These are phyloP conservation scores for Cucurbita maxima DNA, from an alignment of 306 rosid genomes.

Conservation along the genomic window DNA sequence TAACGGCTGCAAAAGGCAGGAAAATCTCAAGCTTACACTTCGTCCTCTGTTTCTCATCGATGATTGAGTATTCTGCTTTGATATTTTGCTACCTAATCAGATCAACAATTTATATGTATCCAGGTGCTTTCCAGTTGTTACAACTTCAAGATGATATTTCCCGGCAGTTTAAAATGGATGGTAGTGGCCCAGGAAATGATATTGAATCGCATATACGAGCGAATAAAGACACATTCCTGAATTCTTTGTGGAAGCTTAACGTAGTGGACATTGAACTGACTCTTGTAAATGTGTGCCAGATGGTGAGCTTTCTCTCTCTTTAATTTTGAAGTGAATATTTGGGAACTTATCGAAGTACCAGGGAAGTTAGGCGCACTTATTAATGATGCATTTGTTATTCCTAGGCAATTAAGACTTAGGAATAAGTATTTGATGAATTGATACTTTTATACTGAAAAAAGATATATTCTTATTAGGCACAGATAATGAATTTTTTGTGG, in stretches of 20 bases:
- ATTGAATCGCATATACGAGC: conserved; percentile 52
- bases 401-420: background rate
- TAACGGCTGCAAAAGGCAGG: conserved; percentile 82
- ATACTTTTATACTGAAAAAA: background rate
- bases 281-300: conserved; percentile 74
- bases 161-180: conserved; percentile 47
- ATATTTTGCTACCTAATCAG: conserved; percentile 12
- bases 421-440: background rate
- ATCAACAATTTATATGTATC: conserved; percentile 1
- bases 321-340: background rate
- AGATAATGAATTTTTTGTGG: background rate
- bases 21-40: background rate
- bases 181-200: conserved; percentile 35
- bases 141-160: conserved; percentile 73
- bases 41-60: background rate
- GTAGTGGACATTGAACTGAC: conserved; percentile 92
- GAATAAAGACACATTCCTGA: conserved; percentile 62
- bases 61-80: conserved; percentile 3
- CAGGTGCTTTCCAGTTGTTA: conserved; percentile 75
- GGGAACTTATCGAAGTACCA: background rate
- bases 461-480: background rate
- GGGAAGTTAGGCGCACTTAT: background rate
- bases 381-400: background rate
- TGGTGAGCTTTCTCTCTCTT: conserved; percentile 39
- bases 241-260: conserved; percentile 83